Evolutionary conservation across 106 monocot genomes (phyloP), one percentile per base, ranked within the genome.

Genomic region (Dactylorhiza incarnata): DNA sequence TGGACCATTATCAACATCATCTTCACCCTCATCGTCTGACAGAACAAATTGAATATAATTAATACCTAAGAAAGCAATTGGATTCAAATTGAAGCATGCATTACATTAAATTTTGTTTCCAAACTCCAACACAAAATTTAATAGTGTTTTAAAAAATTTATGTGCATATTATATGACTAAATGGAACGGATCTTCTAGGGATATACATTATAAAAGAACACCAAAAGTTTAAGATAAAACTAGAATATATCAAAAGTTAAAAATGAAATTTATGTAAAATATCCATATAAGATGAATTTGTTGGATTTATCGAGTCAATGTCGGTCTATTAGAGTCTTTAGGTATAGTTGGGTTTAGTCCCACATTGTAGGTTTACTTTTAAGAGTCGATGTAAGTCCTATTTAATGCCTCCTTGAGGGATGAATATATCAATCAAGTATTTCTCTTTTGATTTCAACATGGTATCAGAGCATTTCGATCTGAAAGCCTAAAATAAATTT

Each of bases 21-120:
- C 90, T 61, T 97, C 90, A 76, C 87, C 86, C 19, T 97, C 96
- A 62, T 78, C 87, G 72, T 78, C 99, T 92, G 79, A 48, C 48
- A 79, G 24, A 51, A 72, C 11, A 19, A 78, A 46, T 69, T 45
- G 16, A 69, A 69, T 44, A 45, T 10, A 43, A 66, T 14, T 37
- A 10, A 66, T 12, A 69, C 5, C 5, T 14, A 71, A 10, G 5
- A 46, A 19, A 45, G 45, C 16, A 10, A 69, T 69, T 46, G 7
- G 45, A 69, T 43, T 46, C 3, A 69, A 69, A 45, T 12, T 69
- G 8, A 45, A 1, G n/a, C 45, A 29, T 16, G 0, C 45, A 15
- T 45, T 17, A 65, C 6, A 23, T 23, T 61, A 68, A 68, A 43
- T 7, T 52, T 17, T 17, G 17, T n/a, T 69, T 69, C 24, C 6